These are phyloP conservation scores for Brettanomyces nanus DNA, from an alignment of 805 yeast species.

Conservation along the genomic window DNA sequence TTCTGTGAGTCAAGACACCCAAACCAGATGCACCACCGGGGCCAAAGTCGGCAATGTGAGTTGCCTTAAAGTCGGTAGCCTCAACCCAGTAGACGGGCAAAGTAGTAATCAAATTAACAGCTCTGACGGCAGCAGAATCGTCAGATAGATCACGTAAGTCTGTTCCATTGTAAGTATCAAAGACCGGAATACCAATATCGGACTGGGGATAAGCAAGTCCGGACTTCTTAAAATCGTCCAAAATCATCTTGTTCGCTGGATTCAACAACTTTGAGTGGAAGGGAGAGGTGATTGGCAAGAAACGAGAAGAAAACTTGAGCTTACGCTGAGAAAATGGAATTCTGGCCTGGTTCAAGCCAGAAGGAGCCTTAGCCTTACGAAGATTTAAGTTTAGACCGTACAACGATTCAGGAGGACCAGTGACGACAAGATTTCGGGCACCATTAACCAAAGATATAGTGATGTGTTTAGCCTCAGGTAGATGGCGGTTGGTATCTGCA, in stretches of 20 bases:
- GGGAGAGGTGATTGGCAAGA: conserved; percentile 92
- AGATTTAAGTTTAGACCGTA: conserved; percentile 90
- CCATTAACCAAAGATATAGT: conserved; percentile 90
- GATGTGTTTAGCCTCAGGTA: conserved; percentile 86
- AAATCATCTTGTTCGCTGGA: conserved; percentile 60
- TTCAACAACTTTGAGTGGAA: conserved; percentile 87
- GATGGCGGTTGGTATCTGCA: conserved; percentile 82
- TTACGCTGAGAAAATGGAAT: conserved; percentile 92
- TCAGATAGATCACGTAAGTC: conserved; percentile 49
- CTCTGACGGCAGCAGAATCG: conserved; percentile 57
- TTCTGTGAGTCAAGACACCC: conserved; percentile 92
- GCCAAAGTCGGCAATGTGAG: conserved; percentile 94
- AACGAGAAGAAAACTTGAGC: conserved; percentile 85
- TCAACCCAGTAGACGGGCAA: conserved; percentile 92
- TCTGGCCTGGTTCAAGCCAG: conserved; percentile 92
- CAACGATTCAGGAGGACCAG: conserved; percentile 97
- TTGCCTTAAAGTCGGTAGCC: conserved; percentile 72
- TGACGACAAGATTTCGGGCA: conserved; percentile 88
- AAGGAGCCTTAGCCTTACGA: conserved; percentile 89
- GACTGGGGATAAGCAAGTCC: conserved; percentile 47
- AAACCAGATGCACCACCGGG: conserved; percentile 98
- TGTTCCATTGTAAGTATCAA: conserved; percentile 78
- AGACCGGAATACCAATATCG: conserved; percentile 76
- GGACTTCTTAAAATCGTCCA: conserved; percentile 53
- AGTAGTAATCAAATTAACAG: conserved; percentile 75